phyloP scores from a whole-genome alignment of 352 stramenopile species.

The Peronospora tabacina region DNA sequence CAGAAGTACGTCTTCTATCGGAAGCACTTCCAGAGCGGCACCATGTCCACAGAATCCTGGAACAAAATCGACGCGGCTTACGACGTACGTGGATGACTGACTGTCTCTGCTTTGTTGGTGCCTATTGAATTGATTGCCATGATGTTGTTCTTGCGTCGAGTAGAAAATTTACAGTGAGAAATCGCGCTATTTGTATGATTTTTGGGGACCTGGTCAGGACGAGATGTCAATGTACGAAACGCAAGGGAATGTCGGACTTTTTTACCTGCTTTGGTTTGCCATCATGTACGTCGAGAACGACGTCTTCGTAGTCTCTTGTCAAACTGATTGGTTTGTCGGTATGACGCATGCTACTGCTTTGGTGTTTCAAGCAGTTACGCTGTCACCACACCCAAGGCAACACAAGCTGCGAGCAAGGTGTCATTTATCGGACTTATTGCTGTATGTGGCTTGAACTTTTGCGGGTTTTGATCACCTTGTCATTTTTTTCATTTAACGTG shows the following conservation, averaged over 20 bases:
- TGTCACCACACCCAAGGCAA: constrained; percentile 37
- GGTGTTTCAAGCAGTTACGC: constrained; percentile 32
- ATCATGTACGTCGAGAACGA: constrained; percentile 46
- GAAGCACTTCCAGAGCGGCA: constrained; percentile 37
- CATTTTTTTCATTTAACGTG: not conserved
- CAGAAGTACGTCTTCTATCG: constrained; percentile 57
- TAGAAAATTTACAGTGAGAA: constrained; percentile 59
- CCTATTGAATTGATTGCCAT: constrained; percentile 1
- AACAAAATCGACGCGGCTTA: constrained; percentile 47
- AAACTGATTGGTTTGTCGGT: constrained; percentile 12
- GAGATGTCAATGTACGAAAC: constrained; percentile 43
- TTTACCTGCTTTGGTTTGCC: constrained; percentile 52
- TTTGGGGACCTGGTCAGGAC: constrained; percentile 45
- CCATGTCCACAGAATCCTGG: constrained; percentile 51
- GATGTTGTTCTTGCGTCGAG: not conserved
- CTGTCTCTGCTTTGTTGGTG: not conserved
- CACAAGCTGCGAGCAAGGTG: constrained; percentile 39
- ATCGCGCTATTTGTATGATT: constrained; percentile 48
- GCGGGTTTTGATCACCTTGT: not conserved
- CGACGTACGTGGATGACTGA: constrained; percentile 33
- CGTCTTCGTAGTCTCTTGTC: not conserved
- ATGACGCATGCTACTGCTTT: constrained; percentile 2
- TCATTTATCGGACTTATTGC: constrained; percentile 34
- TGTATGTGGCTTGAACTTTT: constrained; percentile 23
- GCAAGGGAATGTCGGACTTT: constrained; percentile 51